A percentile compares a stretch with the other conserved stretches of the same genome.
Evolutionary conservation across 768 basidiomycete genomes (phyloP).

Genomic region (Trametes punicea): DNA sequence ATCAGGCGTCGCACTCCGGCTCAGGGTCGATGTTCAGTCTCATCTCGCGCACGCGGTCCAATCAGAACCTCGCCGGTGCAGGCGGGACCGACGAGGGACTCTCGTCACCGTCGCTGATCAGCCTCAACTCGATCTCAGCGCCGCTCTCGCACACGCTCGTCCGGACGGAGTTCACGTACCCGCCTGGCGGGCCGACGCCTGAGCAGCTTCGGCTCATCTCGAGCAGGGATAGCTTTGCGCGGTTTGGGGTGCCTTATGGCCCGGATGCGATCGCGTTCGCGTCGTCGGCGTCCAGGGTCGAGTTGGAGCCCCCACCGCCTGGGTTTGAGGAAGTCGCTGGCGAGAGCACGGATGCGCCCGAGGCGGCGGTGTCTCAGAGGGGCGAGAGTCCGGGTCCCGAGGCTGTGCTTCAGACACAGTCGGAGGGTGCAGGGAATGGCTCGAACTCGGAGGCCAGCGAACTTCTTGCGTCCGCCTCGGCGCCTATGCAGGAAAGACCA

Average conservation of each 20-base stretch:
- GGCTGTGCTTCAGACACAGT: too few relatives aligned
- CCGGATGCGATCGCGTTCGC: slow-evolving; percentile 67
- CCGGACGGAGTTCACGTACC: slow-evolving; percentile 70
- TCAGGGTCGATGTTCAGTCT: slow-evolving; percentile 35
- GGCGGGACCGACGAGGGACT: slow-evolving; percentile 26
- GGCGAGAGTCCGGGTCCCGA: too few relatives aligned
- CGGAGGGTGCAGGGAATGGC: too few relatives aligned
- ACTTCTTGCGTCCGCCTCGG: too few relatives aligned
- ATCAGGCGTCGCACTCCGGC: slow-evolving; percentile 37
- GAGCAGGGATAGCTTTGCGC: slow-evolving; percentile 58
- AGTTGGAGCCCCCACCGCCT: slow-evolving; percentile 39
- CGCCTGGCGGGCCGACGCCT: slow-evolving; percentile 58
- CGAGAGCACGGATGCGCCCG: background rate
- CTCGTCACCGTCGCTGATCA: slow-evolving; percentile 66
- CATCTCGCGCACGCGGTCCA: slow-evolving; percentile 44
- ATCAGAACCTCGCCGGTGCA: slow-evolving; percentile 34
- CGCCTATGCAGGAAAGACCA: background rate
- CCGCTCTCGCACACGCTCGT: slow-evolving; percentile 72
- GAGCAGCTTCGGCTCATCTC: slow-evolving; percentile 67
- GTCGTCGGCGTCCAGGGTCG: slow-evolving; percentile 45
- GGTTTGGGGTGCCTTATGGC: slow-evolving; percentile 77
- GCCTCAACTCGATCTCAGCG: slow-evolving; percentile 69
- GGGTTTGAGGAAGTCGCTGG: slow-evolving; percentile 27
- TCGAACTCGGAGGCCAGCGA: too few relatives aligned
- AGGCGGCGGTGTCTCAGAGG: background rate